Base-by-base conservation (phyloP, 2,329 filamentous ascomycete genomes). In the Boeremia lycopersici region DNA sequence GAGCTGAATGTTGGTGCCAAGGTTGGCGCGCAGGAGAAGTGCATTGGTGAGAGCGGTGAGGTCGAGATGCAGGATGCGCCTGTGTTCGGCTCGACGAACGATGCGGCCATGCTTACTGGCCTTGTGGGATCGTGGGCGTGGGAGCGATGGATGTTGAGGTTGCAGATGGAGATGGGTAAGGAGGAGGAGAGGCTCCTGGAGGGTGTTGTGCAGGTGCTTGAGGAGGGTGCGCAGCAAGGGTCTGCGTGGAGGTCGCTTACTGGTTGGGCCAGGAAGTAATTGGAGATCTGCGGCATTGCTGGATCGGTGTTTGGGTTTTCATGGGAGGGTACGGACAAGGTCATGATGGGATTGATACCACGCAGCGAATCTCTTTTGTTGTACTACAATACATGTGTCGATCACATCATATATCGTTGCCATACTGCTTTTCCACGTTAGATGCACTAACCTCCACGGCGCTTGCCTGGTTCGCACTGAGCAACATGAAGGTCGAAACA, bases 141-240 rank as follows among this genome's bases (percentile, higher is more conserved):
- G 93, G 95, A 99, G 82, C 89, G 91, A 73, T 99, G 95, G 95
- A 84, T 98, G 74, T 78, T 97, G 63, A 90, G 91, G 69, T 84
- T 93, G 67, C 90, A 95, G 78, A 84, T 88, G 77, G 93, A 97
- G 79, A 95, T 91, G 70, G 89, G 90, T 25, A 87, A 91, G 70
- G 79, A 81, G 30, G 79, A 81, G 53, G 74, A 76, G 41, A 78
- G 75, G 54, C 73, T 84, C 48, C 67, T 86, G 45, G 81, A 84
- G 54, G 83, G 82, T 25, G 79, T 86, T 15, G 80, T 82, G 17
- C 78, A 79, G 57, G 79, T 85, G 19, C 77, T 88, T 53, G 83
- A 86, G 60, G 85, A 87, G 64, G 83, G 83, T 9, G 79, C 83
- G n/a, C 81, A 80, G 64, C 78, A 78, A 30, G 81, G 81, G 4